Base-by-base conservation (phyloP, 352 stramenopile species). In the Globisporangium canariense region DNA sequence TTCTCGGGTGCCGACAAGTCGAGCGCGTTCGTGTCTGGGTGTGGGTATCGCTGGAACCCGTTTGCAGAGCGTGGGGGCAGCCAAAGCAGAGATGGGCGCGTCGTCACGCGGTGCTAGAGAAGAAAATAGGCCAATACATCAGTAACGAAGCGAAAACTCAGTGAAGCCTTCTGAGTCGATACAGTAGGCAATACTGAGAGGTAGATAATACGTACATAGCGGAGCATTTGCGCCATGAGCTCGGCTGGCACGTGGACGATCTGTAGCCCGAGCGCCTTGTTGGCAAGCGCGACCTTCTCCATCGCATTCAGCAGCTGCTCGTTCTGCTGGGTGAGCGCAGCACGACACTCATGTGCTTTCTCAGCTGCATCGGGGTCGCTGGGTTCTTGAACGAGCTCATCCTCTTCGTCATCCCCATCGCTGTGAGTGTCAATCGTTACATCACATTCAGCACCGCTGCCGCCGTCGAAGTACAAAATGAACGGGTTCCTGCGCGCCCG, bases 1-100 rank as follows among this genome's bases (percentile, higher is more conserved):
- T 51, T 65, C 16, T 56, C 34, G n/a, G 34, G 59, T n/a, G 59
- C 22, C 40, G 70, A 70, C 40, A 90, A 70, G 38, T 86, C 71
- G n/a, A 90, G 62, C 20, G 81, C 85, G 56, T 90, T 90, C 57
- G 72, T 83, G 40, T 83, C 71, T 4, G 70, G 58, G 50, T 85
- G 76, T 16, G 78, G 71, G 52, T 74, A 87, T 16, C 81, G 81
- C 70, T 90, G 81, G 71, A 90, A 88, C 14, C 60, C 55, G 3
- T 64, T 66, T 2, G 73, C 73, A 1, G 73, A 58, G 14, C 81
- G 73, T 50, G 76, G 74, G 25, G 78, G 71, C 2, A 90, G 60
- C 75, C 77, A 90, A 62, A 88, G 61, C 30, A 90, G 65, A 59
- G 78, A 83, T 28, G 81, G 78, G 18, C 66, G 75, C 47, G 69